Evolutionary conservation across 257 asterid genomes (phyloP).

Genomic region (Primulina huaijiensis): DNA sequence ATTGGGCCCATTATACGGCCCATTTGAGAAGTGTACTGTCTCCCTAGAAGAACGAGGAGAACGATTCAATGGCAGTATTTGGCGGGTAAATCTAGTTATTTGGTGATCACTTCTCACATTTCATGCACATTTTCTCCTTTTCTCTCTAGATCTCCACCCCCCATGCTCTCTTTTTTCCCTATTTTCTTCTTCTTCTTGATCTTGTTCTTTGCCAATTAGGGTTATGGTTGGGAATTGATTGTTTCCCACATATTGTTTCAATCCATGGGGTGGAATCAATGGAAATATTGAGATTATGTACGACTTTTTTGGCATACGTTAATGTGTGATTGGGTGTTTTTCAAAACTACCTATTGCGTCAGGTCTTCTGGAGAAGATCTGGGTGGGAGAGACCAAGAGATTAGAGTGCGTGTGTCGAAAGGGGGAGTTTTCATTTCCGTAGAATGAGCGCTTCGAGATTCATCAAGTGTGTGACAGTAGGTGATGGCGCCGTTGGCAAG

Average conservation of each 20-base stretch:
- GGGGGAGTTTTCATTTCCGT: constrained; percentile 20
- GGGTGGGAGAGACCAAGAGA: constrained; percentile 15
- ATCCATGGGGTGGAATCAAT: constrained; percentile 22
- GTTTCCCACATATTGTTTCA: constrained; percentile 11
- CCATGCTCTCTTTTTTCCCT: constrained; percentile 28
- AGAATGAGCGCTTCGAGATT: constrained; percentile 65
- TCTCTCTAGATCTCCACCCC: constrained; percentile 46
- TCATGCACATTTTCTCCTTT: constrained; percentile 8
- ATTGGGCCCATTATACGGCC: neutral
- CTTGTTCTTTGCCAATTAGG: constrained; percentile 5
- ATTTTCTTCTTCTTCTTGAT: constrained; percentile 21
- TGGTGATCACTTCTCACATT: neutral
- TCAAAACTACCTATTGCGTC: constrained; percentile 25
- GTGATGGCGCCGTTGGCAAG: constrained; percentile 72
- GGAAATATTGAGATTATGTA: neutral
- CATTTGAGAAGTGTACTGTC: neutral
- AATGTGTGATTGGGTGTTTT: constrained; percentile 27
- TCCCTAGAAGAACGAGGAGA: constrained; percentile 11
- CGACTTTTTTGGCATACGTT: constrained; percentile 1
- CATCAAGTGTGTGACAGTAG: constrained; percentile 70
- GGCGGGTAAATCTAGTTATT: constrained; percentile 32
- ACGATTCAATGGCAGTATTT: constrained; percentile 48
- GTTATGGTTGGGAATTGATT: constrained; percentile 27
- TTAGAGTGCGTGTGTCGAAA: neutral
- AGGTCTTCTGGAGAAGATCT: constrained; percentile 58